Evolutionary conservation across 2,329 filamentous ascomycete species (phyloP).

Genomic region (Hypoxylon sp.): DNA sequence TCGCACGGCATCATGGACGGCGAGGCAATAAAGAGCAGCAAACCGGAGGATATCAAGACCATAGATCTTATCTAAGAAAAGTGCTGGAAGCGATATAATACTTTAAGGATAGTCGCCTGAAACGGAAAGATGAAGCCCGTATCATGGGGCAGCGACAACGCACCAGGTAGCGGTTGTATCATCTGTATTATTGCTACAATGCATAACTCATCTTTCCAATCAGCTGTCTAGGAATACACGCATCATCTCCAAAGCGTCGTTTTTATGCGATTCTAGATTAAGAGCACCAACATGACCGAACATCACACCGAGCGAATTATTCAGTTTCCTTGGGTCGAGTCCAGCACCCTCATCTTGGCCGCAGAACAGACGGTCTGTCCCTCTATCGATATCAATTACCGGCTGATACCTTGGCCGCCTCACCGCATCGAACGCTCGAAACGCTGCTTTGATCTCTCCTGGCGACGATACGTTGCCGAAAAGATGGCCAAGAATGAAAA

Average conservation of each 20-base stretch:
- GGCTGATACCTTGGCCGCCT: conserved; percentile 18
- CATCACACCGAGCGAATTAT: conserved; percentile 1
- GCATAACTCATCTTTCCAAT: neutral
- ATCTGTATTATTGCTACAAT: neutral
- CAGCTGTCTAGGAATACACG: neutral
- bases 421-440: conserved; percentile 16
- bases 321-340: conserved; percentile 16
- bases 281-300: conserved; percentile 21
- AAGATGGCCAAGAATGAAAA: conserved; percentile 1
- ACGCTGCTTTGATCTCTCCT: conserved; percentile 11
- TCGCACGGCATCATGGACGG: conserved; percentile 28
- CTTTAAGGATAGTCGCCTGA: no score
- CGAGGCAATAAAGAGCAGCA: conserved; percentile 6
- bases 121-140: neutral
- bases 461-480: conserved; percentile 6
- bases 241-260: conserved; percentile 13
- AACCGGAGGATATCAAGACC: neutral
- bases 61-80: conserved; percentile 9
- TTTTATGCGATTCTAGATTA: conserved; percentile 20
- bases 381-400: conserved; percentile 15
- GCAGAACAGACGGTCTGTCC: conserved; percentile 15
- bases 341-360: conserved; percentile 14
- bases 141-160: no score
- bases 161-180: neutral
- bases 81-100: no score